phyloP scores from a whole-genome alignment of 2,329 filamentous ascomycete genomes.

The Trichophyton schoenleinii region DNA sequence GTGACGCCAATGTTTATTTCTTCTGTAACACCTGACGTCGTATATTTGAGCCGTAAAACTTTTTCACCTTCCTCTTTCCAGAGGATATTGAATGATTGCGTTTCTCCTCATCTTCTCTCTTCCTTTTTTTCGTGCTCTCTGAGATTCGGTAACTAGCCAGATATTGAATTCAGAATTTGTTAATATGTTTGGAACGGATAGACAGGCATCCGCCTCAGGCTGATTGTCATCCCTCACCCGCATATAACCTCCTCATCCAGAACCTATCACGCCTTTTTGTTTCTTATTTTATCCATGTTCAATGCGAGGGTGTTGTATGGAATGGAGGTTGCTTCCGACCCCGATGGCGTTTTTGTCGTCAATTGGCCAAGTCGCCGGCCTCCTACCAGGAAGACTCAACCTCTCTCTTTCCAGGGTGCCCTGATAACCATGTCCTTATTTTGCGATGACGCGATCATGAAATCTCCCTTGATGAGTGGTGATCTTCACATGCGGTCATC shows the following conservation, averaged over 20 bases:
- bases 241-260: not conserved
- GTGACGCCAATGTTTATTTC: conserved; percentile 3
- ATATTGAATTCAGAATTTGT: not conserved
- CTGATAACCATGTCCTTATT: not conserved
- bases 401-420: not conserved
- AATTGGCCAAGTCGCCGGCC: conserved; percentile 1
- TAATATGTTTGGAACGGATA: not conserved
- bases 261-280: not conserved
- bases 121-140: no score
- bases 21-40: conserved; percentile 3
- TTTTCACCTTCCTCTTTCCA: not conserved
- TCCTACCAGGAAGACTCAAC: not conserved
- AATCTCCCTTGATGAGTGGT: not conserved
- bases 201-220: not conserved
- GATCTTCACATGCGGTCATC: conserved; percentile 1
- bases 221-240: not conserved
- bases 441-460: conserved; percentile 1
- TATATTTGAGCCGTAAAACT: not conserved
- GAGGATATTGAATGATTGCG: not conserved
- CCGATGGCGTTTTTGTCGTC: not conserved
- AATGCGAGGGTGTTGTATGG: not conserved
- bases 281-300: not conserved
- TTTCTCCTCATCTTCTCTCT: not conserved
- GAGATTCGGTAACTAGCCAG: not conserved
- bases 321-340: not conserved